These are phyloP conservation scores for Leccinum pellstonianum DNA, from an alignment of 768 basidiomycete genomes.

Conservation along the genomic window DNA sequence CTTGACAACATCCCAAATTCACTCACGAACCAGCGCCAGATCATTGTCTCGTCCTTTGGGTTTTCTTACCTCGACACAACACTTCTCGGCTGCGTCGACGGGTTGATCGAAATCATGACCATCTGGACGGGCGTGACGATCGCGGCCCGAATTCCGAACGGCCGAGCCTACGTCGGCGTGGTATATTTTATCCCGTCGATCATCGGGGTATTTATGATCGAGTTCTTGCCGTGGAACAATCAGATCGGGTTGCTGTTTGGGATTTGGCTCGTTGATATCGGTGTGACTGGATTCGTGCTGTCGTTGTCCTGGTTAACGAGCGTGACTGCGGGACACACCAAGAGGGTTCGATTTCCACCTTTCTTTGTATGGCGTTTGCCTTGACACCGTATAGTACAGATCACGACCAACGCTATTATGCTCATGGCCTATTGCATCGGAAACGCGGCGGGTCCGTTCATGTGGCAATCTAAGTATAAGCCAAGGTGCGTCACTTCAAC, in stretches of 20 bases:
- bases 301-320: constrained; percentile 62
- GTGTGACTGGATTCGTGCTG: constrained; percentile 57
- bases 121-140: constrained; percentile 65
- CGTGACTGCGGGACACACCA: constrained; percentile 72
- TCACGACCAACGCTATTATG: constrained; percentile 63
- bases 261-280: constrained; percentile 39
- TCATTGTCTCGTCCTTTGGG: constrained; percentile 64
- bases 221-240: constrained; percentile 62
- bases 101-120: constrained; percentile 63
- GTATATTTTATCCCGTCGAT: constrained; percentile 65
- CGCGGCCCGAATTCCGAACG: constrained; percentile 53
- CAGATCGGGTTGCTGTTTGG: constrained; percentile 64
- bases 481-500: constrained; percentile 37
- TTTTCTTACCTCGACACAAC: constrained; percentile 66
- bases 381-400: constrained; percentile 2
- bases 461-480: constrained; percentile 54
- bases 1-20: constrained; percentile 66
- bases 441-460: constrained; percentile 71
- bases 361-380: neutral
- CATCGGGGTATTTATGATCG: constrained; percentile 59
- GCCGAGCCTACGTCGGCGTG: constrained; percentile 59
- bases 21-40: constrained; percentile 59
- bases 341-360: constrained; percentile 49
- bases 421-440: constrained; percentile 67
- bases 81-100: constrained; percentile 65